Conservation (phyloP, 2,329 filamentous ascomycete genomes). For the Colletotrichum musae region DNA sequence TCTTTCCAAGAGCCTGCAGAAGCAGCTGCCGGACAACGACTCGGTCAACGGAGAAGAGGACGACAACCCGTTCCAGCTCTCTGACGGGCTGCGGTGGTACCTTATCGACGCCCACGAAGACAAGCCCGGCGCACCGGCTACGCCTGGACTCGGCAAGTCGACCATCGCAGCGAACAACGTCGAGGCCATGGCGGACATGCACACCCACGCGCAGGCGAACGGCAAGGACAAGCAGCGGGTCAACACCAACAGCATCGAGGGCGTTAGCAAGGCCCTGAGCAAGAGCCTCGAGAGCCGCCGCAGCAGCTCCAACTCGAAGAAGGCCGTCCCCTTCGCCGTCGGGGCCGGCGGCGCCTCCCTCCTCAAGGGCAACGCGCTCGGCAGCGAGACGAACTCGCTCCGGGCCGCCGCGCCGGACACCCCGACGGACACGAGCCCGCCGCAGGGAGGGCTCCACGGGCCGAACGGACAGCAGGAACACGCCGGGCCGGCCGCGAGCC, state of each 20-base stretch:
- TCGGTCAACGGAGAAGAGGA: conserved; percentile 76
- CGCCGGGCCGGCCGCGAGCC: conserved; percentile 19
- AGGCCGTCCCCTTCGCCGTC: conserved; percentile 72
- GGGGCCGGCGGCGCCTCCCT: conserved; percentile 52
- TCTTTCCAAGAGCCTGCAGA: conserved; percentile 81
- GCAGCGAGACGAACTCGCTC: conserved; percentile 72
- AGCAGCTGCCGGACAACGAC: conserved; percentile 60
- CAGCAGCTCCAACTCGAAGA: conserved; percentile 88
- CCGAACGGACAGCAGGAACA: conserved; percentile 34
- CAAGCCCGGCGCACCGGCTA: conserved; percentile 91
- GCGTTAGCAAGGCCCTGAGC: conserved; percentile 82
- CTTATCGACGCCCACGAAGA: conserved; percentile 94
- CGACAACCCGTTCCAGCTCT: conserved; percentile 97
- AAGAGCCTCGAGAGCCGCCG: conserved; percentile 93
- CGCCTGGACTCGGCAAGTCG: conserved; percentile 90
- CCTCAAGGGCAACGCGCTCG: conserved; percentile 66
- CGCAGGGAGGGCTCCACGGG: conserved; percentile 49
- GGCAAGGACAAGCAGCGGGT: conserved; percentile 62
- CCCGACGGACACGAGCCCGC: conserved; percentile 57
- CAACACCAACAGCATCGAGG: conserved; percentile 73
- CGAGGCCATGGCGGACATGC: conserved; percentile 84
- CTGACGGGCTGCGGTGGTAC: conserved; percentile 96
- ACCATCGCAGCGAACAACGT: conserved; percentile 91
- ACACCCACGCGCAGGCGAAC: conserved; percentile 60
- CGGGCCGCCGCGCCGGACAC: conserved; percentile 63